Conservation (phyloP, 2,329 filamentous ascomycete genomes). For the Endoconidiophora polonica region DNA sequence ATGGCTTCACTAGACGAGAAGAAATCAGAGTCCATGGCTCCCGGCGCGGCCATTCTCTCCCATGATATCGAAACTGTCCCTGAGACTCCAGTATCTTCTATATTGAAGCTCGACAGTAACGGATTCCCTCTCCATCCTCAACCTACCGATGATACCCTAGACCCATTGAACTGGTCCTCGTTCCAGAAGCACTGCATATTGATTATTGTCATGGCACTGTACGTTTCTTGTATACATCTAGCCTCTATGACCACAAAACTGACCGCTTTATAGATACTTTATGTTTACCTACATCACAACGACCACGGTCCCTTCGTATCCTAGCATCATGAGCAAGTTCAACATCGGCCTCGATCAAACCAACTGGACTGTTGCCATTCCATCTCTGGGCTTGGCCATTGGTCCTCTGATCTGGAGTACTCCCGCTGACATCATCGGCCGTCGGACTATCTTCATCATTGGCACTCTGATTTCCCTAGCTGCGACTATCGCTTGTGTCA, state of each 20-base stretch:
- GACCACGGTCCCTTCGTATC: constrained; percentile 36
- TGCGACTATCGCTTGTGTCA: constrained; percentile 20
- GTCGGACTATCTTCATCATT: constrained; percentile 31
- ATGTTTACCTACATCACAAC: constrained; percentile 43
- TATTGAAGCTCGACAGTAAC: constrained; percentile 14
- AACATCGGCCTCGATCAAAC: constrained; percentile 27
- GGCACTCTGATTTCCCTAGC: constrained; percentile 21
- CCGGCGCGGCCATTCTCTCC: not conserved
- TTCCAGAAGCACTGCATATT: constrained; percentile 31
- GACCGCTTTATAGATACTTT: constrained; percentile 27
- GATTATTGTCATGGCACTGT: constrained; percentile 36
- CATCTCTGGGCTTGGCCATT: constrained; percentile 30
- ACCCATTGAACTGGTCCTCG: constrained; percentile 37
- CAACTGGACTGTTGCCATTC: constrained; percentile 39
- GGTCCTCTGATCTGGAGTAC: constrained; percentile 35
- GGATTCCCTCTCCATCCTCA: constrained; percentile 23
- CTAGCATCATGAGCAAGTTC: constrained; percentile 30
- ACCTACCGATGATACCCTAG: constrained; percentile 26
- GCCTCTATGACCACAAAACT: not conserved
- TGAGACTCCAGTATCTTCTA: not conserved
- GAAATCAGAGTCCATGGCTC: not conserved
- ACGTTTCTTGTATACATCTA: constrained; percentile 14
- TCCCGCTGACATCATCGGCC: constrained; percentile 32
- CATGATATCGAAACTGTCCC: not conserved
- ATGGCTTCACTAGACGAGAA: not conserved